A percentile compares a stretch with the other conserved stretches of the same genome.
phyloP scores from a whole-genome alignment of 164 flowering plant species.

The Liquidambar formosana region DNA sequence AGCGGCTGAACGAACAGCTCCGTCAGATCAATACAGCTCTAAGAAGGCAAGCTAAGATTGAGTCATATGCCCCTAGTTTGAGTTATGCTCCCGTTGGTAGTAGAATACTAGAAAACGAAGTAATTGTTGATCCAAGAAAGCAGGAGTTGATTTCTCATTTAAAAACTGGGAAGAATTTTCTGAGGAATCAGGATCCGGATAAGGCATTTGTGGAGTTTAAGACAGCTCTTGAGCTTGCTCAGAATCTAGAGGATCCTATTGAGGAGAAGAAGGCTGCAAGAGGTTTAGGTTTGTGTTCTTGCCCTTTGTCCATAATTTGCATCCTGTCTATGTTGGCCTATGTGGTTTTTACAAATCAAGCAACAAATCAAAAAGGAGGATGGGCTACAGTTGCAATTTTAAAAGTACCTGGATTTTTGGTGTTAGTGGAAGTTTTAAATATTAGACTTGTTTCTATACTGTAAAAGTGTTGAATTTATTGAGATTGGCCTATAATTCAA shows the following conservation, averaged over 20 bases:
- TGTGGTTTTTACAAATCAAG: not conserved
- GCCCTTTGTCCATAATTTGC: not conserved
- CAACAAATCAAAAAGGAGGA: not conserved
- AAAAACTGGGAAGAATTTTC: constrained; percentile 74
- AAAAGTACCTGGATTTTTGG: not conserved
- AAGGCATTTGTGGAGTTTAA: constrained; percentile 75
- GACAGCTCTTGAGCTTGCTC: constrained; percentile 82
- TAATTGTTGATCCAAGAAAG: constrained; percentile 77
- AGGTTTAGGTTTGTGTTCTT: constrained; percentile 71
- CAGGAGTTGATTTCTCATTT: constrained; percentile 63
- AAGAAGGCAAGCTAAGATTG: constrained; percentile 96
- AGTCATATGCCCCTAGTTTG: constrained; percentile 88
- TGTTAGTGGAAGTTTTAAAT: not conserved
- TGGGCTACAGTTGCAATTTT: not conserved
- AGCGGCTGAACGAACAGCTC: constrained; percentile 79
- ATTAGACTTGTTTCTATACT: no score
- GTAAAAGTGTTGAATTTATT: no score
- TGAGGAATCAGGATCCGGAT: constrained; percentile 79
- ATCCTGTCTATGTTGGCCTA: not conserved
- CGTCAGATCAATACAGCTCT: constrained; percentile 93
- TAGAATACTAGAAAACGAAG: constrained; percentile 65
- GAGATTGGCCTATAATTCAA: no score
- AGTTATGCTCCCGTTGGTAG: constrained; percentile 89
- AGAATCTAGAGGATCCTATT: constrained; percentile 61
- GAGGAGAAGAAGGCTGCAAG: constrained; percentile 97